Evolutionary conservation across 208 protist genomes (phyloP), one percentile per base, ranked within the genome.

Genomic region (Trypanosoma caninum): DNA sequence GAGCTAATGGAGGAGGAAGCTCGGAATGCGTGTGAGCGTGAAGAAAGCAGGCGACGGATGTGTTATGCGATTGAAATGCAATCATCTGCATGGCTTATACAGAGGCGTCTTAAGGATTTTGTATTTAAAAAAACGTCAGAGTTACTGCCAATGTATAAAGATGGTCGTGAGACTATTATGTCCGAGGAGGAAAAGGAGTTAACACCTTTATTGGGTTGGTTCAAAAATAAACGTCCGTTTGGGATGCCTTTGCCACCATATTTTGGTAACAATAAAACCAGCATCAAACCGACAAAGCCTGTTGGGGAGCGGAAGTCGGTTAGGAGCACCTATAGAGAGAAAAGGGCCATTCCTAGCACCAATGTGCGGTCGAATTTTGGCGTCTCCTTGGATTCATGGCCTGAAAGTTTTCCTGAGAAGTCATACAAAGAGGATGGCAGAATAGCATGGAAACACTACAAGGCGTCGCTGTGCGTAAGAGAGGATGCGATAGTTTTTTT

Each of bases 191-290:
- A 33, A 10, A 57, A 72, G 33, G 70, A 60, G n/a, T 54, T 85
- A 11, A 20, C 16, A 2, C 22, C 22, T n/a, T 22, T 85, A 4
- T 69, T 85, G 13, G 57, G 27, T 1, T 82, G 76, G 77, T 69
- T 87, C 38, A 79, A 75, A 42, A 72, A 76, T 35, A 56, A 80
- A 23, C 70, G 75, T 33, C 82, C 82, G 1, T 72, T 93, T 27
- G 74, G 80, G 8, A 65, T 70, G 64, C 53, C 22, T 65, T 64
- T 25, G 60, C 74, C 47, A 59, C 65, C 50, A 62, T 82, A 76
- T 45, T 57, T 35, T 18, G 63, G 74, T 9, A 67, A 50, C 28
- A 44, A 78, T 27, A 65, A 77, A 45, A 69, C 59, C 33, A 77
- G 71, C 0, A 11, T 78, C n/a, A 27, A 23, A 8, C 40, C 34